Evolutionary conservation across 2,329 filamentous ascomycete species (phyloP).

Genomic region (Fusarium sp.): DNA sequence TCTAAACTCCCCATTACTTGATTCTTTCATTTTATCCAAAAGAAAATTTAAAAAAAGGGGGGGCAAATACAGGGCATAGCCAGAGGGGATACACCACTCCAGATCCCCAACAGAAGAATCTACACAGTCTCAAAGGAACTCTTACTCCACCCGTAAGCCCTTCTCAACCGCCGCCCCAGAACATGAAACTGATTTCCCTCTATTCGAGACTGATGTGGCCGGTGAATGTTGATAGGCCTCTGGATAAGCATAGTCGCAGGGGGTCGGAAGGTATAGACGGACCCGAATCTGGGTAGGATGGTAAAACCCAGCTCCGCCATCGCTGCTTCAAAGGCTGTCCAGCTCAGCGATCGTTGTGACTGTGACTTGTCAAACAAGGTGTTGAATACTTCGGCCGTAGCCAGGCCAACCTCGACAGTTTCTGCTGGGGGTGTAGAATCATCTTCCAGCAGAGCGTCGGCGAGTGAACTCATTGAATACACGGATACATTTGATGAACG

Average conservation of each 20-base stretch:
- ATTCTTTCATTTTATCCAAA: too few relatives aligned
- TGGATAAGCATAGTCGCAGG: slow-evolving; percentile 46
- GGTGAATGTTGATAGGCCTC: slow-evolving; percentile 54
- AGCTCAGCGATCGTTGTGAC: slow-evolving; percentile 52
- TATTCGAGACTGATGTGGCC: slow-evolving; percentile 56
- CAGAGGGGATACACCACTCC: too few relatives aligned
- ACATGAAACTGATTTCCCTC: slow-evolving; percentile 52
- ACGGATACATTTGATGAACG: slow-evolving; percentile 55
- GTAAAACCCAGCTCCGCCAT: slow-evolving; percentile 61
- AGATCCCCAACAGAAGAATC: too few relatives aligned
- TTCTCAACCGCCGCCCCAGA: slow-evolving; percentile 52
- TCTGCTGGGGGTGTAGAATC: too few relatives aligned
- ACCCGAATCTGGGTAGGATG: slow-evolving; percentile 58
- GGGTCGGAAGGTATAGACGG: slow-evolving; percentile 58
- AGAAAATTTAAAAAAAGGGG: too few relatives aligned
- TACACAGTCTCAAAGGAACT: slow-evolving; percentile 52
- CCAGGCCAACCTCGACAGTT: too few relatives aligned
- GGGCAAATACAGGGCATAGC: too few relatives aligned
- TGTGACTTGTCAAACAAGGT: slow-evolving; percentile 53
- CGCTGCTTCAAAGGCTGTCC: slow-evolving; percentile 58
- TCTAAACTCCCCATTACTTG: too few relatives aligned
- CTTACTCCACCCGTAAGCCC: slow-evolving; percentile 56
- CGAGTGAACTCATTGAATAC: too few relatives aligned
- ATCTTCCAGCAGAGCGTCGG: too few relatives aligned
- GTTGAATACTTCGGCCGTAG: accelerated